Evolutionary conservation across 768 basidiomycete genomes (phyloP), one percentile per base, ranked within the genome.

Genomic region (Dioszegia aurantiaca): DNA sequence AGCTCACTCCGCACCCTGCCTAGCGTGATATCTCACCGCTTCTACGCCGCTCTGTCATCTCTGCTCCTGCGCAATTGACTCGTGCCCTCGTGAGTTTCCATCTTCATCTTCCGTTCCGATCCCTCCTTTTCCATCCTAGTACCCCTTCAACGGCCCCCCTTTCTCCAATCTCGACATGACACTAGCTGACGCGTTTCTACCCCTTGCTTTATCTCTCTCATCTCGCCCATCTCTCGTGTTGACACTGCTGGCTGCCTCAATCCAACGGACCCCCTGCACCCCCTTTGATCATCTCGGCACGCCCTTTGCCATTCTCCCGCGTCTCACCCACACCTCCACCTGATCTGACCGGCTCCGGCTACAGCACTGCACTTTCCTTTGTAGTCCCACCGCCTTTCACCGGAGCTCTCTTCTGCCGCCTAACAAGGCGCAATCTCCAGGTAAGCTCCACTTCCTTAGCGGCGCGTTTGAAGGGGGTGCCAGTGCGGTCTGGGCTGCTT

Each of bases 381-480:
- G 59, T 67, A 39, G 54, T 45, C 31, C 41, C 58, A 67, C 55
- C 61, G 60, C 62, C 51, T 57, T 46, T 39, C 33, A 11, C 1
- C 36, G 21, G 40, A 40, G 27, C 48, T 30, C 26, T 43, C 37
- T n/a, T 30, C 54, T 24, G n/a, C 3, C 51, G 37, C 51, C 37
- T 40, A 3, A 12, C 6, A 19, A 37, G 41, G 44, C 47, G 46
- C 44, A 42, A 39, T 27, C 26, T 23, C 49, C 19, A 31, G 44
- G 65, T 63, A 27, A 63, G 62, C 59, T 41, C 27, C 51, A 39
- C 49, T 30, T 53, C 23, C 47, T 63, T 47, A 28, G 26, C 33
- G n/a, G 37, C 24, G 26, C 49, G 57, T 63, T 53, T 42, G 58
- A 64, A 64, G 62, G 65, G 55, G 62, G 61, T 61, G 62, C 57